Conservation (phyloP, 2,329 filamentous ascomycete genomes). For the Graphilbum fragrans region DNA sequence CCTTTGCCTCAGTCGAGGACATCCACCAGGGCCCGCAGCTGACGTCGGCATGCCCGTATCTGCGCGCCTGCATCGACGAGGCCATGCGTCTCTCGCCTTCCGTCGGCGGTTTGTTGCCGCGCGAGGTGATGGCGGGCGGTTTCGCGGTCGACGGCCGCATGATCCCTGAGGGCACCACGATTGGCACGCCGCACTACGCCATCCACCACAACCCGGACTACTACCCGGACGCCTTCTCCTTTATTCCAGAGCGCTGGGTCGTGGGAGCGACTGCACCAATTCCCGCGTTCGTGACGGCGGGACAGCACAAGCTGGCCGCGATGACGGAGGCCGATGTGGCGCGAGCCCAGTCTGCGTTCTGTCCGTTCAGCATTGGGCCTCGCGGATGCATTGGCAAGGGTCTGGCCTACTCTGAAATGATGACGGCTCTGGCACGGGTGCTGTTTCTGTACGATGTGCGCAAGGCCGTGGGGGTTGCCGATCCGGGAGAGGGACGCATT, state of each 20-base stretch:
- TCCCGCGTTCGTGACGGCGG: slow-evolving; percentile 16
- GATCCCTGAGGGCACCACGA: slow-evolving; percentile 47
- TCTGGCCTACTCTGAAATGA: slow-evolving; percentile 56
- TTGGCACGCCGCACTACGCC: slow-evolving; percentile 55
- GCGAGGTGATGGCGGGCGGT: slow-evolving; percentile 45
- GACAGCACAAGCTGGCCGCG: slow-evolving; percentile 13
- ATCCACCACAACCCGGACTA: slow-evolving; percentile 56
- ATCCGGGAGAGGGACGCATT: slow-evolving; percentile 38
- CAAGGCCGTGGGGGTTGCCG: slow-evolving; percentile 32
- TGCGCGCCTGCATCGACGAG: slow-evolving; percentile 53
- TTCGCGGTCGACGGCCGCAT: slow-evolving; percentile 38
- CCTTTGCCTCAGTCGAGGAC: slow-evolving; percentile 39
- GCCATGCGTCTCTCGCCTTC: slow-evolving; percentile 52
- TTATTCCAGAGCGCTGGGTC: slow-evolving; percentile 55
- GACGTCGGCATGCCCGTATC: slow-evolving; percentile 41
- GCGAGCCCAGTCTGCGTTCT: slow-evolving; percentile 56
- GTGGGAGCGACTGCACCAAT: slow-evolving; percentile 26
- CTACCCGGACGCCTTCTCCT: slow-evolving; percentile 46
- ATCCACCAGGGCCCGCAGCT: slow-evolving; percentile 35
- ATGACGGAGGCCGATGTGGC: slow-evolving; percentile 38
- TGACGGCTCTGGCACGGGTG: slow-evolving; percentile 46
- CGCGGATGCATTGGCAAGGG: slow-evolving; percentile 63
- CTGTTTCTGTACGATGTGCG: slow-evolving; percentile 51
- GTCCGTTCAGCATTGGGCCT: slow-evolving; percentile 59
- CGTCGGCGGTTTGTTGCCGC: slow-evolving; percentile 46